Base-by-base conservation (phyloP, 106 monocot species). In the Dendrobium nobile region DNA sequence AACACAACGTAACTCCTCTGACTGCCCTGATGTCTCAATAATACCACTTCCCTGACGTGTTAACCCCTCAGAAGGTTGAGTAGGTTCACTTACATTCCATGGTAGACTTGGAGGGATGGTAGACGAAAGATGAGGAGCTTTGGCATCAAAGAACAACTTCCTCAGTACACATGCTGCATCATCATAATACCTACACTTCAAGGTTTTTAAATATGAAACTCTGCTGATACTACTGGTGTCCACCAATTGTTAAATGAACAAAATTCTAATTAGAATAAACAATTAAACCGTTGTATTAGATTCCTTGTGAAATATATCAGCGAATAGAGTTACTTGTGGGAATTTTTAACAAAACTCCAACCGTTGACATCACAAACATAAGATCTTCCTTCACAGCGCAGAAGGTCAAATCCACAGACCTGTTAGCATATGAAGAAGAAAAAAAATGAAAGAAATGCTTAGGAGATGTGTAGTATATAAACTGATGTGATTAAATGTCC, bases 291-390 rank as follows among this genome's bases (percentile, higher is more conserved):
- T 37, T 37, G 37, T 4, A 75, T 27, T 15, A 47, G 0, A 76
- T 76, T 76, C 41, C 41, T 43, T 43, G 74, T 74, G 43, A 76
- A 48, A 76, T 28, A 28, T 9, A 51, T 22, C 42, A 76, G 82
- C 61, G 26, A 55, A 65, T 40, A 80, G 19, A 68, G 79, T 86
- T 95, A 99, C 98, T 99, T 99, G 84, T 99, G 79, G n/a, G 98
- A 99, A 58, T 99, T 99, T 87, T 99, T 99, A 59, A 99, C 98
- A 87, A 99, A 99, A 86, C 98, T 99, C 98, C 98, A 99, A 42
- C 98, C 98, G 87, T 99, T 99, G 26, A 99, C 98, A 86, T 99
- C 98, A 91, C 98, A 99, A 19, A 99, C 98, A 91, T 99, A 99
- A 41, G 98, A 95, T 84, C 95, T 91, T 82, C 98, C 87, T 27